Evolutionary conservation across 23 red algal genomes (phyloP).

Genomic region (Gracilaria caudata): DNA sequence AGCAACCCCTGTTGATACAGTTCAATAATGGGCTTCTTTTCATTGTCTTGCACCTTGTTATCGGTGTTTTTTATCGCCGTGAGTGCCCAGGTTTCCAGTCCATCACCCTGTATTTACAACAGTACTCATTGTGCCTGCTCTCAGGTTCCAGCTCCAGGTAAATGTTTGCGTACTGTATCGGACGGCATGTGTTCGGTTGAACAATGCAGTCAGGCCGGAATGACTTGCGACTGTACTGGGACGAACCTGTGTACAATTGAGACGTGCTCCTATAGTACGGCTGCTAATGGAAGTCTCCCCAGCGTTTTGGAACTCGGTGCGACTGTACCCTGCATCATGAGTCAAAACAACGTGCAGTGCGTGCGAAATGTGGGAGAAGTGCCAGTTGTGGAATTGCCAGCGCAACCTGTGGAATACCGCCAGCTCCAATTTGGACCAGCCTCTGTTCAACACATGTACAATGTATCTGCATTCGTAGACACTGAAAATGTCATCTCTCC

Average conservation of each 20-base stretch:
- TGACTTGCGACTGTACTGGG: constrained; percentile 44
- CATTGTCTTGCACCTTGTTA: not conserved
- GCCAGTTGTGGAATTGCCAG: not conserved
- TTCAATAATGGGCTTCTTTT: not conserved
- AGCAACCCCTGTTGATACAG: not conserved
- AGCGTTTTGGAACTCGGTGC: constrained; percentile 7
- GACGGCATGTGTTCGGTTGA: constrained; percentile 25
- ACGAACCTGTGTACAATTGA: constrained; percentile 26
- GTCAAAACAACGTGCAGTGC: constrained; percentile 32
- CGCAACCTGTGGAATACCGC: constrained; percentile 15
- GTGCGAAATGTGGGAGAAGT: constrained; percentile 16
- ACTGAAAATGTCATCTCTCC: not conserved
- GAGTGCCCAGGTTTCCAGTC: constrained; percentile 15
- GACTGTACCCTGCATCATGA: constrained; percentile 11
- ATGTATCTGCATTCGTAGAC: constrained; percentile 6
- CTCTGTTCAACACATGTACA: constrained; percentile 19
- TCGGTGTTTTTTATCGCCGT: not conserved
- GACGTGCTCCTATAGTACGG: constrained; percentile 13
- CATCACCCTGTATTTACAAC: constrained; percentile 43
- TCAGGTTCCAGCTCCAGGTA: constrained; percentile 6
- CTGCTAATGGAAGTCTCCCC: constrained; percentile 19
- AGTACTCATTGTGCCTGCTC: constrained; percentile 49
- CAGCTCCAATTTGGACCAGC: constrained; percentile 40
- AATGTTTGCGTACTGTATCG: constrained; percentile 27
- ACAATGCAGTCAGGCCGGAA: constrained; percentile 11